phyloP scores from a whole-genome alignment of 176 grass and related monocot genomes.

The Ensete ventricosum region DNA sequence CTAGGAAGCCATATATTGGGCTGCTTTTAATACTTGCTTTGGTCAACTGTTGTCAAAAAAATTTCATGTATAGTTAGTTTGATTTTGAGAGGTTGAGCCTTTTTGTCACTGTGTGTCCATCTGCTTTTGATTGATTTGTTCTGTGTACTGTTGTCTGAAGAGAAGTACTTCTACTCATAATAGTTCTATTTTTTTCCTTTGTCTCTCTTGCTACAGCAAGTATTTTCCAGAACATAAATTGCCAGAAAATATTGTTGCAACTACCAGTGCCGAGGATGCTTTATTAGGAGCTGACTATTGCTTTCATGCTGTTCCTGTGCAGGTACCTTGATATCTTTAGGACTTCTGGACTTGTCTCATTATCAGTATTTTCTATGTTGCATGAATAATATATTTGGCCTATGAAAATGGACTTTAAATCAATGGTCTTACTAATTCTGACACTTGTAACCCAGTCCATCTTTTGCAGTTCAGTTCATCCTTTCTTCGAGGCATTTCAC shows the following conservation, averaged over 20 bases:
- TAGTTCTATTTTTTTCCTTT: background rate
- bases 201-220: constrained; percentile 38
- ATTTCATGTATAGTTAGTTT: too few species aligned
- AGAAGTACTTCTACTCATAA: background rate
- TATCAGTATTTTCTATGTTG: too few species aligned
- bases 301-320: constrained; percentile 88
- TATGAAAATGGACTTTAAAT: background rate
- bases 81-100: too few species aligned
- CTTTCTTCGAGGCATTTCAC: constrained; percentile 61
- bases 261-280: constrained; percentile 56
- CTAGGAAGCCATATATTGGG: too few species aligned
- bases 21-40: too few species aligned
- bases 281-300: constrained; percentile 79
- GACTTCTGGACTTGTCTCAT: too few species aligned
- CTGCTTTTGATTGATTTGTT: too few species aligned
- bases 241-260: constrained; percentile 75
- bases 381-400: too few species aligned
- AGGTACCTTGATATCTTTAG: constrained; percentile 37
- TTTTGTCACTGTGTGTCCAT: too few species aligned
- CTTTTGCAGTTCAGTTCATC: constrained; percentile 86
- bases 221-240: constrained; percentile 60
- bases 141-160: too few species aligned
- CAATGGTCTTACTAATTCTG: background rate
- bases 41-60: too few species aligned
- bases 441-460: constrained; percentile 19